These are phyloP conservation scores for Rhododendron griersonianum DNA, from an alignment of 148 eudicot genomes.

Conservation along the genomic window DNA sequence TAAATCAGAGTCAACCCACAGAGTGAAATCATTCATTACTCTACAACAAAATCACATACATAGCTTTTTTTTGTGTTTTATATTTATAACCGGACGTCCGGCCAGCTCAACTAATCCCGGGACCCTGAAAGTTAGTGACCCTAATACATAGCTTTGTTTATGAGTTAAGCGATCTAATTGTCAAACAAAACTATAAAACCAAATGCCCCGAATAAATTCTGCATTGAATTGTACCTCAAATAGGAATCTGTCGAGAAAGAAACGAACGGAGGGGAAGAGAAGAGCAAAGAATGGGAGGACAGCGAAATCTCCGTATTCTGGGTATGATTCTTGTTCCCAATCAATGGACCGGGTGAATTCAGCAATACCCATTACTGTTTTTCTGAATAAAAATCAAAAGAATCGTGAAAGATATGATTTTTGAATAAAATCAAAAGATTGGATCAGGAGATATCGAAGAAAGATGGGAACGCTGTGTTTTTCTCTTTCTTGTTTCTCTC, in stretches of 20 bases:
- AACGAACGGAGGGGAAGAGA: conserved; percentile 52
- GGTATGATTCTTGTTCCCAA: conserved; percentile 53
- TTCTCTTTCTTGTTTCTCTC: background rate
- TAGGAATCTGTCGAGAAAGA: conserved; percentile 53
- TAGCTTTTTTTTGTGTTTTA: background rate
- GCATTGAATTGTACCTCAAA: conserved; percentile 38
- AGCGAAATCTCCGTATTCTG: conserved; percentile 39
- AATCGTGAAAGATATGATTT: background rate
- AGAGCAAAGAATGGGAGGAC: conserved; percentile 47
- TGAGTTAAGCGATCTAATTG: background rate
- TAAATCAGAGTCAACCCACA: background rate
- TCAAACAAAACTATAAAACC: background rate
- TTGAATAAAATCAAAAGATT: background rate
- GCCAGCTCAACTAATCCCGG: background rate
- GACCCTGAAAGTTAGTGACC: background rate
- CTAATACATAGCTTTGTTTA: background rate
- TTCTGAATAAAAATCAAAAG: background rate
- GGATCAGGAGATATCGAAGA: conserved; percentile 1
- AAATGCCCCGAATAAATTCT: background rate
- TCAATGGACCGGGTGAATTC: conserved; percentile 25
- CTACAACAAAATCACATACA: background rate
- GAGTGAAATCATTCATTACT: background rate
- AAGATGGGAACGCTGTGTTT: background rate
- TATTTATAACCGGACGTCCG: background rate
- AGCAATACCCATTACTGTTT: conserved; percentile 11